Evolutionary conservation across 2,329 filamentous ascomycete species (phyloP).

Genomic region (Westerdykella sp.): DNA sequence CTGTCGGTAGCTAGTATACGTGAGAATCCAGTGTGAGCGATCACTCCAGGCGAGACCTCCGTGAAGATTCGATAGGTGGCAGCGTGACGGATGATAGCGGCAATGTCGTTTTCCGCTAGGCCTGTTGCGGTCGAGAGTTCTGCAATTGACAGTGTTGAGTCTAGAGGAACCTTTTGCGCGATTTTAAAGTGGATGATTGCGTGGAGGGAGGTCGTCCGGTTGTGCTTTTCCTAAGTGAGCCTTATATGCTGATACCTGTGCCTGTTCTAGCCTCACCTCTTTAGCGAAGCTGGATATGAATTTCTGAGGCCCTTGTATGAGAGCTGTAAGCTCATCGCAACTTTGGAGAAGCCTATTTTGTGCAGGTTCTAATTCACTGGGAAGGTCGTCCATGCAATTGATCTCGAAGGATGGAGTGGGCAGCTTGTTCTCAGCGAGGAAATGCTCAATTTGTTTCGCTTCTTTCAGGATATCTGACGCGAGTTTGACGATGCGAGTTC

Average conservation of each 20-base stretch:
- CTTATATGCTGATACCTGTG: neutral
- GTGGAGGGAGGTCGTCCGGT: neutral
- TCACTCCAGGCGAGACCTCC: constrained; percentile 1
- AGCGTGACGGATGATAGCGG: constrained; percentile 16
- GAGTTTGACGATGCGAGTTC: neutral
- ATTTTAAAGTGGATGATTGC: neutral
- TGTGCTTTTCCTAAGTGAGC: constrained; percentile 1
- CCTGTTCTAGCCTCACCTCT: neutral
- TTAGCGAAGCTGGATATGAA: neutral
- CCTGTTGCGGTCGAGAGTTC: constrained; percentile 6
- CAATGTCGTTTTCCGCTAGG: constrained; percentile 4
- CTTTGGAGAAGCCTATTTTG: constrained; percentile 1
- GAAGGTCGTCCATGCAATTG: constrained; percentile 1
- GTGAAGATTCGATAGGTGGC: constrained; percentile 23
- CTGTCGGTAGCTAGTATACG: neutral
- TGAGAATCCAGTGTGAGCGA: neutral
- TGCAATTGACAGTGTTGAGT: constrained; percentile 34
- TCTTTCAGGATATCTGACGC: constrained; percentile 3
- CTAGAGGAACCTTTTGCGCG: constrained; percentile 34
- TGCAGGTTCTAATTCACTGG: neutral
- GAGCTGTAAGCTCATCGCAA: constrained; percentile 1
- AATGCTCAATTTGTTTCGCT: constrained; percentile 1
- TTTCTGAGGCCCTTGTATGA: constrained; percentile 2
- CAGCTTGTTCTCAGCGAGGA: constrained; percentile 1
- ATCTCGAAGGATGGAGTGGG: constrained; percentile 1